phyloP scores from a whole-genome alignment of 164 flowering plant genomes.

The Cinnamomum chago region DNA sequence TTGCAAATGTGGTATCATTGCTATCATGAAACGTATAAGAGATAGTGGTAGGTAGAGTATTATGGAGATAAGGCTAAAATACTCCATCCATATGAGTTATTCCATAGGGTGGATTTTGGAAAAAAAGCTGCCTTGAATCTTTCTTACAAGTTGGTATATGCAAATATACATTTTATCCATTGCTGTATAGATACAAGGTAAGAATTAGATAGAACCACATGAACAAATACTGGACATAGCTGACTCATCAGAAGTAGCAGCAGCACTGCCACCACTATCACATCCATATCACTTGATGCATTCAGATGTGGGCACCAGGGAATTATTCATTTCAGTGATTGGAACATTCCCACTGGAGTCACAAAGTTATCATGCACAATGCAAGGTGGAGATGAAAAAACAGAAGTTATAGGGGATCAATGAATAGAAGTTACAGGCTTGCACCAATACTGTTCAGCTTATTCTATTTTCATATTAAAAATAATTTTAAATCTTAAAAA shows the following conservation, averaged over 20 bases:
- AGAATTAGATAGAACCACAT: background rate
- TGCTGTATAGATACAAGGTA: background rate
- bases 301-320: no score
- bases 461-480: background rate
- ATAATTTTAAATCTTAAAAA: no score
- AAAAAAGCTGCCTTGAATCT: background rate
- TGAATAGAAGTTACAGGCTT: no score
- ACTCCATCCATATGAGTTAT: no score
- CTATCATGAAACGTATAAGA: no score
- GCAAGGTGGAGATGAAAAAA: background rate
- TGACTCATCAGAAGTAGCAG: background rate
- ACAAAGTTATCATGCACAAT: background rate
- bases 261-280: background rate
- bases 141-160: background rate
- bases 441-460: background rate
- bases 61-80: background rate
- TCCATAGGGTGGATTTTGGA: background rate
- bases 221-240: background rate
- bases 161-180: background rate
- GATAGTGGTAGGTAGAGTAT: background rate
- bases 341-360: background rate
- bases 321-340: no score
- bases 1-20: background rate
- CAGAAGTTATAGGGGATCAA: background rate
- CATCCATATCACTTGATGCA: no score